phyloP scores from a whole-genome alignment of 208 protist genomes.

The Naegleria gruberi region DNA sequence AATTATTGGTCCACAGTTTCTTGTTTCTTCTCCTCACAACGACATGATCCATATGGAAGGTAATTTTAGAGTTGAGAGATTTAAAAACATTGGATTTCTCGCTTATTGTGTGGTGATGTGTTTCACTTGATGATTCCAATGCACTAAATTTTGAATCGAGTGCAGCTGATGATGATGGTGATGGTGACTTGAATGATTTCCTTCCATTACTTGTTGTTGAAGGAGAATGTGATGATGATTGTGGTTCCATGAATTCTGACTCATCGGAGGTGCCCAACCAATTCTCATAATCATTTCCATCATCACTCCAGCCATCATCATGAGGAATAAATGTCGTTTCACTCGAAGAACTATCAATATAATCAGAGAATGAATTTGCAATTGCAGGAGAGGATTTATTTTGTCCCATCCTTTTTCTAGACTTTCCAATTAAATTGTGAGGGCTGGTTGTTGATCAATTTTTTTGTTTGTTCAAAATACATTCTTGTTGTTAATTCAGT shows the following conservation, averaged over 20 bases:
- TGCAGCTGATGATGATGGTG: not conserved
- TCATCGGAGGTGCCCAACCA: no score
- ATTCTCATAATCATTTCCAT: not conserved
- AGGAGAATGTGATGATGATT: no score
- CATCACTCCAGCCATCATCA: not conserved
- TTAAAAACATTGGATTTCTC: not conserved
- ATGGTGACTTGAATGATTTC: not conserved
- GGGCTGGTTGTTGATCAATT: no score
- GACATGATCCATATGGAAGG: not conserved
- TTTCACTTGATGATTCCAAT: not conserved
- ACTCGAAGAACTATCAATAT: not conserved
- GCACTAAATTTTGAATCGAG: not conserved
- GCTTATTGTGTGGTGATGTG: not conserved
- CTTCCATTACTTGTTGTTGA: not conserved
- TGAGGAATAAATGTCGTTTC: not conserved
- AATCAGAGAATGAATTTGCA: not conserved
- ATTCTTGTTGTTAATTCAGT: no score
- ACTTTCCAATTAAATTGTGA: no score
- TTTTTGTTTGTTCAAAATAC: no score
- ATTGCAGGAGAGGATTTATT: not conserved
- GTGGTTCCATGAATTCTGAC: no score
- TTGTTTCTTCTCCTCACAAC: not conserved
- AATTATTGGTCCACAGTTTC: not conserved
- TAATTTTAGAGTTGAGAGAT: not conserved
- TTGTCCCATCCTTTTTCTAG: not conserved